phyloP scores from a whole-genome alignment of 345 rosid species.

The Syzygium jambos region DNA sequence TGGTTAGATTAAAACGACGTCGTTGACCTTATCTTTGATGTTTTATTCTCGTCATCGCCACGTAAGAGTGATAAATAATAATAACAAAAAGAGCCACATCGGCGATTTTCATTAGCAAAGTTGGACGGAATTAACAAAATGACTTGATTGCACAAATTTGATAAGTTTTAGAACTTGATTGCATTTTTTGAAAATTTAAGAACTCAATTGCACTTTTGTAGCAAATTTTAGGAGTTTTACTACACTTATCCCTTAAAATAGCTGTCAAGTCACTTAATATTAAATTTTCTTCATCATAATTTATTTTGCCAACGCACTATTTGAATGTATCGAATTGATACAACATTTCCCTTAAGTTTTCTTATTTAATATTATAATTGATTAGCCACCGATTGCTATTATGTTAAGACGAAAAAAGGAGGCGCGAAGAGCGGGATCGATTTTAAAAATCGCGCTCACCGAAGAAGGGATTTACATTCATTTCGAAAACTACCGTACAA shows the following conservation, averaged over 20 bases:
- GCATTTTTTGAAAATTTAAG: too few relatives aligned
- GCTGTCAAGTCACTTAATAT: background rate
- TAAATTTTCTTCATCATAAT: background rate
- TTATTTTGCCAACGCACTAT: background rate
- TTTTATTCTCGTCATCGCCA: too few relatives aligned
- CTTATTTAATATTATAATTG: background rate
- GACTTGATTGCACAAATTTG: too few relatives aligned
- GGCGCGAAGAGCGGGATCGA: background rate
- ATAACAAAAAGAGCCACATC: too few relatives aligned
- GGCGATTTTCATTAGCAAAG: too few relatives aligned
- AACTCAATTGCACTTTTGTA: too few relatives aligned
- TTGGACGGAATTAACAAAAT: too few relatives aligned
- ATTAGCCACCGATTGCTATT: background rate
- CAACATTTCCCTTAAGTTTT: background rate
- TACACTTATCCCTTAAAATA: background rate
- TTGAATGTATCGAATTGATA: background rate
- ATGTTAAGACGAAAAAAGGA: background rate
- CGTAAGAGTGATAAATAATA: too few relatives aligned
- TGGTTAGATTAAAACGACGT: too few relatives aligned
- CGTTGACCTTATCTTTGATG: too few relatives aligned
- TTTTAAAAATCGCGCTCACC: rapidly evolving
- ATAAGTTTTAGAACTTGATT: too few relatives aligned
- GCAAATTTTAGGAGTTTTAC: too few relatives aligned
- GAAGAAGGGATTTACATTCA: background rate
- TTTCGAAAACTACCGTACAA: background rate